A percentile compares a stretch with the other conserved stretches of the same genome.
phyloP scores from a whole-genome alignment of 257 asterid genomes.

The Nicotiana otophora region DNA sequence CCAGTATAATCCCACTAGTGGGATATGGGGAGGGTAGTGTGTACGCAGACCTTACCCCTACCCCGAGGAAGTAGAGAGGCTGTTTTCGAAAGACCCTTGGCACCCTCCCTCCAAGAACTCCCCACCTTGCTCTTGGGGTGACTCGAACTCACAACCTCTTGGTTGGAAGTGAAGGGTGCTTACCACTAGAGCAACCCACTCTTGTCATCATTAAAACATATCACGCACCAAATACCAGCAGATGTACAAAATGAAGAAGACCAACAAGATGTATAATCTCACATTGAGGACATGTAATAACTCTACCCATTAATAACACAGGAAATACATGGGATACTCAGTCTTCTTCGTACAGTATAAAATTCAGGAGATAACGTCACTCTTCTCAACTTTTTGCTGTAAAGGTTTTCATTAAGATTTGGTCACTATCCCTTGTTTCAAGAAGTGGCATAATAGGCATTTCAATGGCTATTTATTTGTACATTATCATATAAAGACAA shows the following conservation, averaged over 20 bases:
- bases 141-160: no score
- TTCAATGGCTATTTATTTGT: not conserved
- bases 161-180: no score
- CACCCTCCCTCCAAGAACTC: no score
- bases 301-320: not conserved
- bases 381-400: not conserved
- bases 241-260: conserved; percentile 3
- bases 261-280: not conserved
- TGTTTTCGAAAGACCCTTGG: no score
- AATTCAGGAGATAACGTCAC: not conserved
- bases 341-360: not conserved
- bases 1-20: no score
- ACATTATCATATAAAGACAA: not conserved
- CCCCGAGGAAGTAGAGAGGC: no score
- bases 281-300: not conserved
- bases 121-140: no score
- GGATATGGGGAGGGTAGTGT: no score
- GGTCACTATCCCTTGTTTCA: not conserved
- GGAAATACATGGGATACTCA: not conserved
- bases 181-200: no score
- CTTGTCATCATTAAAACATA: no score
- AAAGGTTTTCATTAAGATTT: not conserved
- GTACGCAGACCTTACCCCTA: no score
- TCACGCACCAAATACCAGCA: not conserved
- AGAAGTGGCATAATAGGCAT: not conserved